Conservation (phyloP, 345 rosid genomes). For the Psidium guajava region DNA sequence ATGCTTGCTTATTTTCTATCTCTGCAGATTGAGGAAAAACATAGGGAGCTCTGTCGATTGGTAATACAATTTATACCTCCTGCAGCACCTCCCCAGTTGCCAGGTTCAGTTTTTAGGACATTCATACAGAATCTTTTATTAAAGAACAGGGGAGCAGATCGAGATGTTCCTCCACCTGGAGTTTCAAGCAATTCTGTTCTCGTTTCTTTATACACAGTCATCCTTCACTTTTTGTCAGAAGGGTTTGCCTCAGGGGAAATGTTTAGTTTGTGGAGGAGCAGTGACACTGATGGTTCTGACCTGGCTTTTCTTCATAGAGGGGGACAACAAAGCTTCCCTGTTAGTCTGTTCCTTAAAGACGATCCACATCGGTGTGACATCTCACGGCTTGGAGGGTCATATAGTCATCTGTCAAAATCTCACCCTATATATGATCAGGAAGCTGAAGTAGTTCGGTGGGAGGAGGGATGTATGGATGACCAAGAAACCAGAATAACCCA, state of each 20-base stretch:
- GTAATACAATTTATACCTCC: constrained; percentile 92
- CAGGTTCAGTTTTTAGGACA: constrained; percentile 87
- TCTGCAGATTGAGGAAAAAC: constrained; percentile 91
- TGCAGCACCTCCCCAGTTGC: constrained; percentile 54
- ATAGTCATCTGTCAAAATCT: constrained; percentile 66
- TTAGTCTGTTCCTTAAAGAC: constrained; percentile 64
- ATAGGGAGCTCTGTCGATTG: constrained; percentile 78
- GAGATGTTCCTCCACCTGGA: constrained; percentile 68
- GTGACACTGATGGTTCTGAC: constrained; percentile 28
- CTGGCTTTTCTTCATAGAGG: constrained; percentile 90
- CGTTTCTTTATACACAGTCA: constrained; percentile 69
- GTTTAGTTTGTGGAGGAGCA: constrained; percentile 47
- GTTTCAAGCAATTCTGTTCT: constrained; percentile 80
- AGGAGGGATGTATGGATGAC: constrained; percentile 93
- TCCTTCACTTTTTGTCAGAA: constrained; percentile 92
- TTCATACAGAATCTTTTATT: constrained; percentile 72
- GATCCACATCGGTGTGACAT: constrained; percentile 76
- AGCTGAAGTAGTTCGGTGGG: constrained; percentile 74
- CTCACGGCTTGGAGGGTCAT: constrained; percentile 91
- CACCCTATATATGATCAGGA: constrained; percentile 60
- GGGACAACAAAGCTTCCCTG: constrained; percentile 79
- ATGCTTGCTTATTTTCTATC: neutral
- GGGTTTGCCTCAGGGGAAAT: constrained; percentile 48
- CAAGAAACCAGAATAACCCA: constrained; percentile 70
- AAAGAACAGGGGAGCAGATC: constrained; percentile 86